Evolutionary conservation across 1,139 yeast species (phyloP).

Genomic region (Yamadazyma kanchanaburiensis): DNA sequence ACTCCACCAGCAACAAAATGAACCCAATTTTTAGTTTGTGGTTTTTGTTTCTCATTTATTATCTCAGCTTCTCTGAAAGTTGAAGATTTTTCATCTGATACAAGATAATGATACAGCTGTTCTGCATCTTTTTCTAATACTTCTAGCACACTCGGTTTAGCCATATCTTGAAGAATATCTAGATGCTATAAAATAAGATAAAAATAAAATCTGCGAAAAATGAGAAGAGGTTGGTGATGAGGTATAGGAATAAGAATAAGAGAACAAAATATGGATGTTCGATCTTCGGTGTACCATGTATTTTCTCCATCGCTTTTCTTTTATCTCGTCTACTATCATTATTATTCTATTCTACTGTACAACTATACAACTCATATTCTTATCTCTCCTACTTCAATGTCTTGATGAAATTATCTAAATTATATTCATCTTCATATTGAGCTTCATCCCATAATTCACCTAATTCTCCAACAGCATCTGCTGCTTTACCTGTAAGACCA

Average conservation of each 20-base stretch:
- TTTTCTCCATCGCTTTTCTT: too few species aligned
- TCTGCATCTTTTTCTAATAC: constrained; percentile 52
- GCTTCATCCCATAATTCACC: constrained; percentile 97
- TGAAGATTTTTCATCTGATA: constrained; percentile 65
- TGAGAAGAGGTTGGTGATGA: too few species aligned
- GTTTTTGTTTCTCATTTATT: constrained; percentile 11
- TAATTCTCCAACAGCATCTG: constrained; percentile 77
- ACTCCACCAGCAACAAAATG: constrained; percentile 99
- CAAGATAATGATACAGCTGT: constrained; percentile 59
- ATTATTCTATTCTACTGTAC: too few species aligned
- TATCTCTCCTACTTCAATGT: constrained; percentile 57
- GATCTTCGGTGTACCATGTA: too few species aligned
- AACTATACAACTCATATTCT: too few species aligned
- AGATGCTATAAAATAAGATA: too few species aligned
- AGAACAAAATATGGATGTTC: too few species aligned
- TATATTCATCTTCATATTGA: constrained; percentile 95
- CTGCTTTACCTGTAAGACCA: constrained; percentile 61
- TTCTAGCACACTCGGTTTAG: too few species aligned
- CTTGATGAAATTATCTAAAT: constrained; percentile 87
- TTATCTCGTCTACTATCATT: too few species aligned
- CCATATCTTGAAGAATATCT: too few species aligned
- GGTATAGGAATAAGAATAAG: too few species aligned
- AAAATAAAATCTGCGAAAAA: too few species aligned
- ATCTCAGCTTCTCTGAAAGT: constrained; percentile 35
- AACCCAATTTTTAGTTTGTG: constrained; percentile 74